A percentile compares a stretch with the other conserved stretches of the same genome.
These are phyloP conservation scores for Sarocladium strictum DNA, from an alignment of 2,329 filamentous ascomycete species.

Conservation along the genomic window DNA sequence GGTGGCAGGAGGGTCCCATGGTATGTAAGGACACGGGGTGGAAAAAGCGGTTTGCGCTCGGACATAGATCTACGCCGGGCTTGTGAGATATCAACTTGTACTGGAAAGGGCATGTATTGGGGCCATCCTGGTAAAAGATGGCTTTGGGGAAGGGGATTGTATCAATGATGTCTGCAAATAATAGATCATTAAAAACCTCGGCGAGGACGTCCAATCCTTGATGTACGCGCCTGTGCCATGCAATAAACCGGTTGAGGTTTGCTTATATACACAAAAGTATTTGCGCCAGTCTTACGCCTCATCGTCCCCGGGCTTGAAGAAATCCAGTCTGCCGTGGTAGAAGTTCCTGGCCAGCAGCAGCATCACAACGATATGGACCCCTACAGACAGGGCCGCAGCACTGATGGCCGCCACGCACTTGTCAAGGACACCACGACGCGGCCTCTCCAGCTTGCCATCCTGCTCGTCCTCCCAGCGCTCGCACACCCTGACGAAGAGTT, in stretches of 20 bases:
- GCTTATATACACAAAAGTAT: too few relatives aligned
- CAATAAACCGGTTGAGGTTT: too few relatives aligned
- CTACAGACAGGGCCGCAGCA: not conserved
- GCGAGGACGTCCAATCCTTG: too few relatives aligned
- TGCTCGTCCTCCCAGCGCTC: slow-evolving; percentile 29
- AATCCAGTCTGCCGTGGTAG: slow-evolving; percentile 5
- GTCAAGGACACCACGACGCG: slow-evolving; percentile 10
- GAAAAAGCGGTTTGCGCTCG: slow-evolving; percentile 8
- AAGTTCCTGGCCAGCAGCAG: slow-evolving; percentile 14
- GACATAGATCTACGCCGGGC: not conserved
- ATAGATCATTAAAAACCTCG: too few relatives aligned
- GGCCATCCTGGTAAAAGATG: too few relatives aligned
- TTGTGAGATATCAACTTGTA: not conserved
- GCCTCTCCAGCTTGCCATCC: slow-evolving; percentile 17
- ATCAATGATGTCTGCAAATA: too few relatives aligned
- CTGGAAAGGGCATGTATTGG: too few relatives aligned
- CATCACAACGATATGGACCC: slow-evolving; percentile 15
- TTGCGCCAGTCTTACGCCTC: not conserved
- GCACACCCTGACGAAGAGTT: slow-evolving; percentile 58
- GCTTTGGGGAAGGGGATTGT: too few relatives aligned
- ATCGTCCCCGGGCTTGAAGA: not conserved
- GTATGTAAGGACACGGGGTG: too few relatives aligned
- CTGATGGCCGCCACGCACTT: slow-evolving; percentile 14
- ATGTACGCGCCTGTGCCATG: too few relatives aligned
- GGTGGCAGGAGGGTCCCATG: too few relatives aligned